Evolutionary conservation across 768 basidiomycete species (phyloP).

Genomic region (Russula griseocarnosa): DNA sequence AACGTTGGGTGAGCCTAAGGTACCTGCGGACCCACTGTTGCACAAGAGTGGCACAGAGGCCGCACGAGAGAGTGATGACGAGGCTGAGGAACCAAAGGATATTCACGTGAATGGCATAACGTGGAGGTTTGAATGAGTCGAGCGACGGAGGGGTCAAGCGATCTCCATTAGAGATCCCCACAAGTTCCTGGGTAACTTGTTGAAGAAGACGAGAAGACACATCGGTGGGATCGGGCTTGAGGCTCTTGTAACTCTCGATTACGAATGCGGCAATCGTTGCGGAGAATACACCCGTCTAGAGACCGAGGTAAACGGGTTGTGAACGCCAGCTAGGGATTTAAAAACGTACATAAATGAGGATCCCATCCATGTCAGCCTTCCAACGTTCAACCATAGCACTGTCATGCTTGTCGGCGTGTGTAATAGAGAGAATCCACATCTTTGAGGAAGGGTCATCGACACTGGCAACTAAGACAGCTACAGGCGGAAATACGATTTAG

Average conservation of each 20-base stretch:
- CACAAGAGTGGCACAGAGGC: constrained; percentile 20
- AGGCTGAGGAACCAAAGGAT: constrained; percentile 28
- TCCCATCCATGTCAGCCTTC: constrained; percentile 24
- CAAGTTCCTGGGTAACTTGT: constrained; percentile 18
- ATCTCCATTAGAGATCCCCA: constrained; percentile 13
- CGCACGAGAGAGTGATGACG: constrained; percentile 12
- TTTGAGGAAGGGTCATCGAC: constrained; percentile 16
- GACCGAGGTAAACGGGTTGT: neutral
- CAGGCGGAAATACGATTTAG: neutral
- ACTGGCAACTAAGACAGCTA: neutral
- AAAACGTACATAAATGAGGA: constrained; percentile 24
- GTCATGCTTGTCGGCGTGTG: constrained; percentile 7
- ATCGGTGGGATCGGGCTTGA: constrained; percentile 20
- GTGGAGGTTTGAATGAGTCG: neutral
- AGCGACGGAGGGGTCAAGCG: neutral
- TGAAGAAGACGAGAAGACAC: neutral
- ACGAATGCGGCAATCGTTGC: constrained; percentile 26
- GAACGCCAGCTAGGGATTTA: no score
- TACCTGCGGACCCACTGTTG: constrained; percentile 24
- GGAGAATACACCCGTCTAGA: constrained; percentile 25
- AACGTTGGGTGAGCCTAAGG: constrained; percentile 3
- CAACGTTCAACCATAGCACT: constrained; percentile 12
- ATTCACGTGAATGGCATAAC: constrained; percentile 17
- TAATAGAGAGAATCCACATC: constrained; percentile 22
- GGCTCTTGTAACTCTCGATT: constrained; percentile 25